Conservation (phyloP, 352 stramenopile species). For the Pythium phragmiticola region DNA sequence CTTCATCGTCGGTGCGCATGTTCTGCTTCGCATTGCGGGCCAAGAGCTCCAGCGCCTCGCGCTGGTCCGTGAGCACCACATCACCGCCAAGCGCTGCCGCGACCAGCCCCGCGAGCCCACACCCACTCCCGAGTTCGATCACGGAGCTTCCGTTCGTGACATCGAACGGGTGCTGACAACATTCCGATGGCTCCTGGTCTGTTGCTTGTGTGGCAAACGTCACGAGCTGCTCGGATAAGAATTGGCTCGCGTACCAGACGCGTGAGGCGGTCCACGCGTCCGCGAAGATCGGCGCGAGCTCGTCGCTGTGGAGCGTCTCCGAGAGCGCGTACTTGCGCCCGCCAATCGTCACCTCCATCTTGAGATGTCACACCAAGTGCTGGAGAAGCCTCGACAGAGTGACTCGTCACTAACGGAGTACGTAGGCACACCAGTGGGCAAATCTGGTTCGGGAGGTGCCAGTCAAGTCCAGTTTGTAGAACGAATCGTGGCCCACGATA, state of each 20-base stretch:
- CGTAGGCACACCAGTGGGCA: too few relatives aligned
- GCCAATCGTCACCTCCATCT: slow-evolving; percentile 46
- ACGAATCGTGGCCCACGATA: too few relatives aligned
- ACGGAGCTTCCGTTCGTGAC: slow-evolving; percentile 33
- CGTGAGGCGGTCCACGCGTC: slow-evolving; percentile 81
- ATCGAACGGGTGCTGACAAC: slow-evolving; percentile 17
- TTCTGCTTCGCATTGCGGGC: slow-evolving; percentile 59
- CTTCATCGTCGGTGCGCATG: slow-evolving; percentile 36
- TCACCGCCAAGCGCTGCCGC: slow-evolving; percentile 58
- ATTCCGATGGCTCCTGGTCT: too few relatives aligned
- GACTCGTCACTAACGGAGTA: background rate
- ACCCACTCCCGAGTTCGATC: slow-evolving; percentile 81
- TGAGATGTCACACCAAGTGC: background rate
- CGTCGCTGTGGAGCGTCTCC: slow-evolving; percentile 66
- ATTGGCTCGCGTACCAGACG: slow-evolving; percentile 71
- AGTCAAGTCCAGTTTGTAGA: too few relatives aligned
- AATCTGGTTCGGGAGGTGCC: too few relatives aligned
- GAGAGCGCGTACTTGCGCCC: slow-evolving; percentile 60
- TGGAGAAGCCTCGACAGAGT: background rate
- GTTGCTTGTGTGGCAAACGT: slow-evolving; percentile 7
- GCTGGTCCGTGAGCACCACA: slow-evolving; percentile 74
- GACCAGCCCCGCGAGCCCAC: slow-evolving; percentile 70
- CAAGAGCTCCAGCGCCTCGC: slow-evolving; percentile 63
- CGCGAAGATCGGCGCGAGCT: slow-evolving; percentile 78
- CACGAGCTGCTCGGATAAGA: slow-evolving; percentile 62